These are phyloP conservation scores for Cryptosporidium xiaoi DNA, from an alignment of 169 alveolate genomes.

Conservation along the genomic window DNA sequence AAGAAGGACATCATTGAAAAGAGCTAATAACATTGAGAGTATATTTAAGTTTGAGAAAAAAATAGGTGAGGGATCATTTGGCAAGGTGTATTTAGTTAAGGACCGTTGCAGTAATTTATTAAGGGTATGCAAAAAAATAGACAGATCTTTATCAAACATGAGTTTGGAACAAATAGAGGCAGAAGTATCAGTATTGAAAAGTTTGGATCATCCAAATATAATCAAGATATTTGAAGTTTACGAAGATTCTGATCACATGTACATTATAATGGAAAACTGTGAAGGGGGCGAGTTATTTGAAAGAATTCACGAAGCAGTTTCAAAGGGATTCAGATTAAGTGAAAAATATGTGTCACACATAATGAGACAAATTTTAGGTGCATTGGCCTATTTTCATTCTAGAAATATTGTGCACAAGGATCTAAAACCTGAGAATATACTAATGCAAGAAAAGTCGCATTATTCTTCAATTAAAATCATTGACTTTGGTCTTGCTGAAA, in stretches of 20 bases:
- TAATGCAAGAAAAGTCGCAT: slow-evolving; percentile 87
- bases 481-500: slow-evolving; percentile 94
- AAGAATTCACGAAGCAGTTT: slow-evolving; percentile 88
- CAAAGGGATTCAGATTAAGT: slow-evolving; percentile 78
- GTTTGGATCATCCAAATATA: slow-evolving; percentile 91
- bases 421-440: slow-evolving; percentile 96
- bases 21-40: slow-evolving; percentile 46
- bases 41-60: slow-evolving; percentile 75
- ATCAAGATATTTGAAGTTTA: slow-evolving; percentile 90
- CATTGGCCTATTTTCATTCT: slow-evolving; percentile 92
- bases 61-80: slow-evolving; percentile 81
- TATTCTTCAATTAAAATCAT: slow-evolving; percentile 91
- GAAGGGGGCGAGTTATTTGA: slow-evolving; percentile 97
- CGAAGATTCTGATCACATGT: slow-evolving; percentile 90
- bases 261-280: slow-evolving; percentile 92
- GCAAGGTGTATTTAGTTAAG: slow-evolving; percentile 78
- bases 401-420: slow-evolving; percentile 94
- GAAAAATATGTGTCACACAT: slow-evolving; percentile 91
- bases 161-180: slow-evolving; percentile 78
- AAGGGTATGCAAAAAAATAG: slow-evolving; percentile 77
- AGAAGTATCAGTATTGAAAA: slow-evolving; percentile 80
- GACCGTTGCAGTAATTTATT: slow-evolving; percentile 75
- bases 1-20: slow-evolving; percentile 75
- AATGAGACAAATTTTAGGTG: slow-evolving; percentile 92
- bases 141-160: slow-evolving; percentile 75